Conservation (phyloP, 2,329 filamentous ascomycete genomes). For the Paradendryphiella salina region DNA sequence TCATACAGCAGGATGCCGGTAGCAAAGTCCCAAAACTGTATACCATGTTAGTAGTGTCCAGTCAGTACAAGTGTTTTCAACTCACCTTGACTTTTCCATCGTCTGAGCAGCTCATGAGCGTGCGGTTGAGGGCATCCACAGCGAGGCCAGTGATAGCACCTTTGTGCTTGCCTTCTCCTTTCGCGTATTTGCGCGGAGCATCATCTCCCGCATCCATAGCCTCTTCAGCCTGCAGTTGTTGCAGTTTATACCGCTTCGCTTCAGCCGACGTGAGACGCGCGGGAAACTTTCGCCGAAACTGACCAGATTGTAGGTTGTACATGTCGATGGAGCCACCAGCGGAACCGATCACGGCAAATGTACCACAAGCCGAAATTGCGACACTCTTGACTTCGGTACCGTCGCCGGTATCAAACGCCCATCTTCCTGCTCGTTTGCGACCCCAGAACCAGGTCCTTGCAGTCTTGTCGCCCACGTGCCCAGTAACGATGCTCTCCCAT, state of each 20-base stretch:
- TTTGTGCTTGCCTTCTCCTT: conserved; percentile 71
- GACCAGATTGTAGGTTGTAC: conserved; percentile 94
- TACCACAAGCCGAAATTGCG: conserved; percentile 87
- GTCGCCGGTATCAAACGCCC: conserved; percentile 88
- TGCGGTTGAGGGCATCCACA: conserved; percentile 86
- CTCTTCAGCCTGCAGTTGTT: conserved; percentile 62
- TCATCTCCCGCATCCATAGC: conserved; percentile 14
- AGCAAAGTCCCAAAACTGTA: conserved; percentile 87
- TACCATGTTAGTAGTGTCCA: conserved; percentile 16
- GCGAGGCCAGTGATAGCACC: conserved; percentile 82
- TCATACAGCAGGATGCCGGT: conserved; percentile 78
- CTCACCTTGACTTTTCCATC: conserved; percentile 83
- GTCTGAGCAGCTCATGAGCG: conserved; percentile 79
- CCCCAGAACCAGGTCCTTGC: conserved; percentile 99
- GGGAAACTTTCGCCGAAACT: conserved; percentile 85
- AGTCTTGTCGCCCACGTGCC: conserved; percentile 80
- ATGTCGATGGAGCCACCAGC: conserved; percentile 82
- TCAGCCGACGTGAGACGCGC: conserved; percentile 76
- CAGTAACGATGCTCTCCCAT: conserved; percentile 96
- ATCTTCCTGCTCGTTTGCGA: conserved; percentile 86
- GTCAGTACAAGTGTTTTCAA: background rate
- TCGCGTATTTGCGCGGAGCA: conserved; percentile 46
- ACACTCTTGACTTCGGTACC: conserved; percentile 79
- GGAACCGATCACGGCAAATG: conserved; percentile 89
- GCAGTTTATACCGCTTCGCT: conserved; percentile 72